Percentiles rank a stretch among this genome's conserved stretches.
These are phyloP conservation scores for Hemileia vastatrix DNA, from an alignment of 1,284 basidiomycete species.

Conservation along the genomic window DNA sequence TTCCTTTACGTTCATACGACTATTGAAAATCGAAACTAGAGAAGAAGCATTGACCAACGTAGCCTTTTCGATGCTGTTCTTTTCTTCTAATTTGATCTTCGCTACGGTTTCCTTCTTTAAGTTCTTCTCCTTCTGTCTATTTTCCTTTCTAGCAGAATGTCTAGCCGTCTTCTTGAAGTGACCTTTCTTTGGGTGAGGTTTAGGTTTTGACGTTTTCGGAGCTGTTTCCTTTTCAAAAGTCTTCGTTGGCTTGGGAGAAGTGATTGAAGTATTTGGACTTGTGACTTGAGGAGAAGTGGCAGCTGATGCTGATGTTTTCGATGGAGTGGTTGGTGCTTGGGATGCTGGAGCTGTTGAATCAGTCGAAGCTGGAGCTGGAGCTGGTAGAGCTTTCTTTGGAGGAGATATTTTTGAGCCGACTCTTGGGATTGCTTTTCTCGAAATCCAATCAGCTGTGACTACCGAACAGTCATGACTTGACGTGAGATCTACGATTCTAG, in stretches of 20 bases:
- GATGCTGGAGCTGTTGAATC: no score
- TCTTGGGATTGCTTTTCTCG: not conserved
- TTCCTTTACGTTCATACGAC: no score
- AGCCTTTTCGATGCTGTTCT: no score
- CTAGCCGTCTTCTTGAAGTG: not conserved
- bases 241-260: no score
- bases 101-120: not conserved
- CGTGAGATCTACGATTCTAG: not conserved
- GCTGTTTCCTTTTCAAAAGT: not conserved
- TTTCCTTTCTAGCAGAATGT: not conserved
- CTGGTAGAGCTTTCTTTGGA: not conserved
- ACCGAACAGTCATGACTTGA: not conserved
- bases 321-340: no score
- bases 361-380: not conserved
- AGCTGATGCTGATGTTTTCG: no score
- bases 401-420: not conserved
- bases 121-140: not conserved
- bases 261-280: no score
- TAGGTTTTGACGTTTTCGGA: not conserved
- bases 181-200: not conserved
- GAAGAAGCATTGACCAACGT: no score
- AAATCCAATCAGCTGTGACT: not conserved
- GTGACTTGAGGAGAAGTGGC: no score
- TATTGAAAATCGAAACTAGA: no score
- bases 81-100: not conserved